Base-by-base conservation (phyloP, 345 rosid genomes). In the Hibiscus tridactylites region DNA sequence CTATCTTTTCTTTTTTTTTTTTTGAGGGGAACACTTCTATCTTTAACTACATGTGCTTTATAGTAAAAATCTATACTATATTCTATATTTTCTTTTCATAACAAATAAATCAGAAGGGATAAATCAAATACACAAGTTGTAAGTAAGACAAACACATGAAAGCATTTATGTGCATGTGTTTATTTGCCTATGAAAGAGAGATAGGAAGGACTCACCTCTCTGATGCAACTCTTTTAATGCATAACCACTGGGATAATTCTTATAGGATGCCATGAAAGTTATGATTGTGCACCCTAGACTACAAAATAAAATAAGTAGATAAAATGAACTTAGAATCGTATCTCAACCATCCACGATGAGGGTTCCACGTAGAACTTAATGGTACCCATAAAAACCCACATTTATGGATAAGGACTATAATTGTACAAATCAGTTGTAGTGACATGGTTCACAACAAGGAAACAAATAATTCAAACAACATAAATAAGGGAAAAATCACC, bases 241-340 rank as follows among this genome's bases (percentile, higher is more conserved):
- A 78, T 87, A 82, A 73, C 98, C 94, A 60, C 98, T 88, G 69
- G 98, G 96, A 83, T 95, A 95, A 74, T 92, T 95, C 83, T 83
- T 83, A 75, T 84, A 90, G 13, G 96, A 95, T 9, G 99, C 99
- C 93, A 86, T 68, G 85, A 89, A 92, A 74, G 87, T 69, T 73
- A 89, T 58, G 75, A 76, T 72, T 6, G 97, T 88, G 81, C 92
- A 92, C 79, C 96, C 98, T 79, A 89, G 85, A 89, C 99, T 95
- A 84, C 77, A 90, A 58, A 77, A 76, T 52, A 76, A 76, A 56
- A 46, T 74, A 76, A 81, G 49, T 58, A 72, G n/a, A 76, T 29
- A 62, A 24, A 70, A 72, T 37, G 39, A 58, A 21, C 33, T 33
- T 37, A 53, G 33, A 58, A 21, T 37, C 63, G 57, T 37, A 15